Base-by-base conservation (phyloP, 352 stramenopile species). In the Aphanomyces invadans region DNA sequence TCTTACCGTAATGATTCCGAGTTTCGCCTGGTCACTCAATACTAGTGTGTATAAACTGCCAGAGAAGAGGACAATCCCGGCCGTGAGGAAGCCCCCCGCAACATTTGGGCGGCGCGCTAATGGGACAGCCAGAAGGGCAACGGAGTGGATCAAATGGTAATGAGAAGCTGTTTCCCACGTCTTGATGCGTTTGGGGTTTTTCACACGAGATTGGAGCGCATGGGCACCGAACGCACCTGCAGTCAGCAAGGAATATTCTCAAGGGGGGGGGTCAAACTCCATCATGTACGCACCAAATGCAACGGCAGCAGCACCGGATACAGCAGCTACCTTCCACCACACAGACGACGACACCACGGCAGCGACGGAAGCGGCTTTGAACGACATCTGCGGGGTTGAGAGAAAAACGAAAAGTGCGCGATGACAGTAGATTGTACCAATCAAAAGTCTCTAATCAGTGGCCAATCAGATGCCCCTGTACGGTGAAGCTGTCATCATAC, bases 91-190 rank as follows among this genome's bases (percentile, higher is more conserved):
- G 0, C 73, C 72, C 4, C 85, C 85, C 0, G 77, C 77, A 55
- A 91, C 62, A 1, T 63, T 74, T 39, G 85, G 85, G 10, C 81
- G 81, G 65, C 75, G 79, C 33, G 77, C 76, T 38, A 93, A 71
- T 29, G 85, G 85, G 62, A 74, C 79, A 15, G 77, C 83, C 5
- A 93, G 73, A 15, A 93, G 68, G 62, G 79, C 85, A 7, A 87
- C 71, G 69, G 85, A 93, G 71, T 93, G 82, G 46, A 89, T 68
- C 68, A 90, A 78, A n/a, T 94, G 85, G 67, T 94, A 94, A 32
- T 91, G 79, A 0, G 85, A 75, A 0, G 81, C 85, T 0, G 83
- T 92, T 64, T 90, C 80, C 85, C 85, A 94, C 68, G 81, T 91
- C 76, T 94, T 92, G 67, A 91, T 71, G 68, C 91, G 74, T 67